Evolutionary conservation across 169 alveolate genomes (phyloP).

Genomic region (Plasmodium malariae): DNA sequence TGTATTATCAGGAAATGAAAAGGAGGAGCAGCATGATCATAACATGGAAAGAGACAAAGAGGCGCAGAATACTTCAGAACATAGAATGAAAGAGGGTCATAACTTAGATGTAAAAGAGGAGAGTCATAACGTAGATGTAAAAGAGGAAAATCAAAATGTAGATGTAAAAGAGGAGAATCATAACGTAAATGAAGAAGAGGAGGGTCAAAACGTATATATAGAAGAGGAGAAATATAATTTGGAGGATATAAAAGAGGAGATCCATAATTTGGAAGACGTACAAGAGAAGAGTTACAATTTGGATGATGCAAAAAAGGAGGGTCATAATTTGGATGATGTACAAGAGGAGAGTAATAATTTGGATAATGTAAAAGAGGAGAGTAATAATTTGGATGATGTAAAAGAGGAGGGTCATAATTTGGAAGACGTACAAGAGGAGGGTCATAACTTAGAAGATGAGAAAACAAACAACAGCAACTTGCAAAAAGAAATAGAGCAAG

Average conservation of each 20-base stretch:
- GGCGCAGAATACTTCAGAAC: background rate
- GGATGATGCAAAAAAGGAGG: background rate
- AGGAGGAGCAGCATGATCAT: background rate
- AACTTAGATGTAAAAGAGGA: background rate
- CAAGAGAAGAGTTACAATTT: background rate
- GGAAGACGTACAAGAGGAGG: background rate
- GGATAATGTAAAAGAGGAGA: background rate
- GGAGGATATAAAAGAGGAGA: background rate
- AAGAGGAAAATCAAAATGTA: background rate
- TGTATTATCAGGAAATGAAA: background rate
- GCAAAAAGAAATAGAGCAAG: background rate
- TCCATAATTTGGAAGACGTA: background rate
- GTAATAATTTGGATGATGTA: background rate
- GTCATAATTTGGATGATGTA: background rate
- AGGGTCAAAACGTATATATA: background rate
- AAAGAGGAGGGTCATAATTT: background rate
- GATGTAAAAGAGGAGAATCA: background rate
- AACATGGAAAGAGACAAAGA: background rate
- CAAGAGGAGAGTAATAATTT: background rate
- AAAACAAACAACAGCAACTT: no score
- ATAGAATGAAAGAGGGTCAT: background rate
- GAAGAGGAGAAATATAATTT: background rate
- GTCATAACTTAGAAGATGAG: background rate
- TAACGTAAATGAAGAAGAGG: background rate
- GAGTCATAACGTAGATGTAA: background rate